Evolutionary conservation across 257 asterid species (phyloP), one percentile per base, ranked within the genome.

Genomic region (Galeopsis tetrahit): DNA sequence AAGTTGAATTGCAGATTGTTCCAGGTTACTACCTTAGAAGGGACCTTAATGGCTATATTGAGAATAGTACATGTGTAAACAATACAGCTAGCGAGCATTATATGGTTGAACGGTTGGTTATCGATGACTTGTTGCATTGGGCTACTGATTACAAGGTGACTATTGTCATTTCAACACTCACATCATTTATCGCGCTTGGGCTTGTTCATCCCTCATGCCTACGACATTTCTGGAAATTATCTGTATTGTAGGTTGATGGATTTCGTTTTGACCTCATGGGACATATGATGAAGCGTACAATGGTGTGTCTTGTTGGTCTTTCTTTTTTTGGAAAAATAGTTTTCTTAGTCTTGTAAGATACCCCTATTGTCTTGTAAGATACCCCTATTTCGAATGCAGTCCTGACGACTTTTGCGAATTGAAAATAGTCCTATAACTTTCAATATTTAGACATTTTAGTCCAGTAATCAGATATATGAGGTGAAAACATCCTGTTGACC

Each of bases 181-280:
- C 66, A 33, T 70, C 69, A 43, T 59, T 68, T 63, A 32, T 68
- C 52, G 21, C 51, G 0, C 10, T 3, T 10, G 5, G 51, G 3
- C 43, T 8, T 5, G 43, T 6, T 6, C 43, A 8, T 38, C 43
- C 43, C 43, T 69, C 56, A 39, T 76, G 48, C n/a, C 65, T 40
- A 70, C 17, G 32, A 57, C 36, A 38, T 73, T 42, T 57, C 15
- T 43, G 5, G 1, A 1, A 49, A 42, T 70, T 71, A 63, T 75
- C 43, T 69, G n/a, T 66, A 14, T 79, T 80, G 79, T 96, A 94
- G 98, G 96, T 94, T 83, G 98, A 91, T 78, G 98, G 98, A 60
- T 94, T 91, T 71, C 96, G 98, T 40, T 94, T 94, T 83, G 98
- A 94, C 82, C 90, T 94, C 66, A 94, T 94, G 98, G 98, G 98